Conservation (phyloP, 352 stramenopile genomes). For the Phytophthora multivora region DNA sequence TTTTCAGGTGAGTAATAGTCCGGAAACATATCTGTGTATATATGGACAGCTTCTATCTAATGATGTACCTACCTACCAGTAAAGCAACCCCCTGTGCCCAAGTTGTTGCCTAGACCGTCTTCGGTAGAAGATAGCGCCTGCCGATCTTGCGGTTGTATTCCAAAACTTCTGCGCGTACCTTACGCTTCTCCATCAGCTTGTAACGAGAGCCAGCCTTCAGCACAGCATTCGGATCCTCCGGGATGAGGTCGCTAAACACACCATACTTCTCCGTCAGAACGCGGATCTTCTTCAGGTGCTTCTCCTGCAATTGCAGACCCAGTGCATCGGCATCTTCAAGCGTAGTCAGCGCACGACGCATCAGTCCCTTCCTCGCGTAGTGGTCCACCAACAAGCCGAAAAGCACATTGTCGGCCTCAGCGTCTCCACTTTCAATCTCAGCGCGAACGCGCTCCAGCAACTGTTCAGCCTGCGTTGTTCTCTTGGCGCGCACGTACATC, state of each 20-base stretch:
- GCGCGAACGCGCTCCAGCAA: conserved; percentile 51
- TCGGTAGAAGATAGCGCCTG: conserved; percentile 72
- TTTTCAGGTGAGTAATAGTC: too few species aligned
- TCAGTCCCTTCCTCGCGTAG: conserved; percentile 64
- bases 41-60: conserved; percentile 11
- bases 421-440: conserved; percentile 49
- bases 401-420: conserved; percentile 60
- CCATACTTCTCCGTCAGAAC: conserved; percentile 64
- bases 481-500: conserved; percentile 77
- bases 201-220: conserved; percentile 60
- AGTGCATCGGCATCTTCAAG: conserved; percentile 66
- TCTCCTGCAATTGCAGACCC: conserved; percentile 60
- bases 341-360: conserved; percentile 68
- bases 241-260: conserved; percentile 80
- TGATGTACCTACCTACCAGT: background rate
- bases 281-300: conserved; percentile 77
- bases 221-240: conserved; percentile 75
- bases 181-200: conserved; percentile 81
- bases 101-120: conserved; percentile 33
- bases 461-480: conserved; percentile 55
- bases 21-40: background rate
- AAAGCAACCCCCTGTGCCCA: too few species aligned
- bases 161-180: conserved; percentile 69
- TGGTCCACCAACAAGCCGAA: conserved; percentile 79
- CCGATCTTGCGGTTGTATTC: conserved; percentile 78